phyloP scores from a whole-genome alignment of 805 yeast genomes.

The Metschnikowia similis region DNA sequence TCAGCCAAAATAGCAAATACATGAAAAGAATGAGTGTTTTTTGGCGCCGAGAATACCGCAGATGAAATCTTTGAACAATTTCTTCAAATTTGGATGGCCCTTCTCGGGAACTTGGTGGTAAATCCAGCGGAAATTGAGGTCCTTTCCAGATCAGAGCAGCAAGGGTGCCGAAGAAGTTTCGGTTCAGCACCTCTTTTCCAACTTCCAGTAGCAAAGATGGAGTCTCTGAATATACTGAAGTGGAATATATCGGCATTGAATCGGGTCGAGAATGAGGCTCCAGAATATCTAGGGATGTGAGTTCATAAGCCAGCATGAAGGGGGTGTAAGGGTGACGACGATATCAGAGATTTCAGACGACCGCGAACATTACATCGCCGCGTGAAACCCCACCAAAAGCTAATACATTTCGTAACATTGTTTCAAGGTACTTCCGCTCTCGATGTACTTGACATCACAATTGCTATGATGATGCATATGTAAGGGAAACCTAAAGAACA shows the following conservation, averaged over 20 bases:
- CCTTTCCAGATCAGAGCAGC: slow-evolving; percentile 50
- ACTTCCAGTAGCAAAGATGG: neutral
- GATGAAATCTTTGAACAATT: slow-evolving; percentile 38
- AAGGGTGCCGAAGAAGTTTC: slow-evolving; percentile 11
- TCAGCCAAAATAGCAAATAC: slow-evolving; percentile 48
- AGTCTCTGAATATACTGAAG: neutral
- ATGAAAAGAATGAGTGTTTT: slow-evolving; percentile 27
- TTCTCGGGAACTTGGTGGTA: slow-evolving; percentile 38
- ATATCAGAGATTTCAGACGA: neutral
- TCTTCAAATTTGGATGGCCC: slow-evolving; percentile 33
- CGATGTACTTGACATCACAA: neutral
- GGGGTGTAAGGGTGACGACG: neutral
- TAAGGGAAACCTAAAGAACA: neutral
- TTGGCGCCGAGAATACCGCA: slow-evolving; percentile 21
- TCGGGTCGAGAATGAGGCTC: neutral
- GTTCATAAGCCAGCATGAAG: slow-evolving; percentile 3
- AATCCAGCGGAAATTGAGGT: slow-evolving; percentile 46
- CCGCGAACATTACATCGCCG: neutral
- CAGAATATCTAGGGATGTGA: neutral
- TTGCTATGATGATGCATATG: neutral
- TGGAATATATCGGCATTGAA: neutral
- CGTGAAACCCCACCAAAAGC: neutral
- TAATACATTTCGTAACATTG: neutral
- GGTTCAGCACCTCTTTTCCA: neutral
- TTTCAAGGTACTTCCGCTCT: no score